phyloP scores from a whole-genome alignment of 2,329 filamentous ascomycete species.

The Albophoma yamanashiensis region DNA sequence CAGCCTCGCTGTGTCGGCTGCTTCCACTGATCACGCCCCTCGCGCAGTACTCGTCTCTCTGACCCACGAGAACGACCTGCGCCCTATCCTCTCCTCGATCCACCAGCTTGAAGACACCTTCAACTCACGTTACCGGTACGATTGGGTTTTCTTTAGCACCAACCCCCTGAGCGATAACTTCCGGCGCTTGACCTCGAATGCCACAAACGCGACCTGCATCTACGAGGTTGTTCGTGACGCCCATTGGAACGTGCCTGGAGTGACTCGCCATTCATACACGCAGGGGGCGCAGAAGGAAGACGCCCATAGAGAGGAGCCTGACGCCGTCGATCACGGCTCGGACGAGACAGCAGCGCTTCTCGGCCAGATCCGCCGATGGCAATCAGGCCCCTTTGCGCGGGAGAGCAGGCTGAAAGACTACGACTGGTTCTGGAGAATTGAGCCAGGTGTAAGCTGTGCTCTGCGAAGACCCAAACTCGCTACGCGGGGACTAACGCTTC shows the following conservation, averaged over 20 bases:
- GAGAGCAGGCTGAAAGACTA: conserved; percentile 57
- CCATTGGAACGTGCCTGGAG: conserved; percentile 65
- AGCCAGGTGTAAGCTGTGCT: conserved; percentile 41
- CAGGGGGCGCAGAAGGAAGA: neutral
- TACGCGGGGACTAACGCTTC: conserved; percentile 1
- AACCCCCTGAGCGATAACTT: conserved; percentile 69
- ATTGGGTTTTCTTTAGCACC: conserved; percentile 84
- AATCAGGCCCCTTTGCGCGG: conserved; percentile 70
- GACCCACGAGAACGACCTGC: conserved; percentile 18
- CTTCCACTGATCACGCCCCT: conserved; percentile 11
- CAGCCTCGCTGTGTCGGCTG: conserved; percentile 7
- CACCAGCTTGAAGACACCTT: conserved; percentile 46
- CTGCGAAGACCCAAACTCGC: neutral
- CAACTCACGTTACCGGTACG: conserved; percentile 75
- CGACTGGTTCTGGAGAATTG: conserved; percentile 51
- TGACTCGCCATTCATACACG: conserved; percentile 13
- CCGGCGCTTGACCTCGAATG: conserved; percentile 54
- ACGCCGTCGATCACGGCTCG: neutral
- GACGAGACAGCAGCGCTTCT: conserved; percentile 36
- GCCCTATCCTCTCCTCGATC: conserved; percentile 30
- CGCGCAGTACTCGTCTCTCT: conserved; percentile 22
- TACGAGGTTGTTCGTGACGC: conserved; percentile 66
- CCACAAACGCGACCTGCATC: conserved; percentile 59
- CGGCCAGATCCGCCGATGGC: conserved; percentile 75
- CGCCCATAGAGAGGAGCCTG: neutral